phyloP scores from a whole-genome alignment of 1,139 yeast genomes.

The Pneumocystis jirovecii region DNA sequence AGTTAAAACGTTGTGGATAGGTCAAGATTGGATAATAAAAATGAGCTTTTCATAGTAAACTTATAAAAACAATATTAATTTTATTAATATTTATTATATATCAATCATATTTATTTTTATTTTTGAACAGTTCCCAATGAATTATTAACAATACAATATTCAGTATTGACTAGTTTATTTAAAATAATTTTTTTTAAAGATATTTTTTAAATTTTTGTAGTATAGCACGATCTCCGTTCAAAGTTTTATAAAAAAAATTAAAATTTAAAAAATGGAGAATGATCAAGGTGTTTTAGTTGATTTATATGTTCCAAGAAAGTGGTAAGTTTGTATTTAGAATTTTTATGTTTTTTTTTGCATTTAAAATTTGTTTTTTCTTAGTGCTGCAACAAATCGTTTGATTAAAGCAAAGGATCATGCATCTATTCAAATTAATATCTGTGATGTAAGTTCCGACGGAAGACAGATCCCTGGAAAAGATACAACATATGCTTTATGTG shows the following conservation, averaged over 20 bases:
- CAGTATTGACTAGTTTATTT: not conserved
- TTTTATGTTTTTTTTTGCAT: not conserved
- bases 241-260: too few species aligned
- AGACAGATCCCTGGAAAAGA: slow-evolving; percentile 81
- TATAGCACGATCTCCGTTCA: not conserved
- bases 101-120: not conserved
- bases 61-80: not conserved
- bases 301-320: slow-evolving; percentile 99
- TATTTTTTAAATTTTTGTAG: too few species aligned
- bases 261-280: slow-evolving; percentile 78
- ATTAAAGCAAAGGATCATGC: slow-evolving; percentile 99
- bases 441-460: slow-evolving; percentile 87
- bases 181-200: too few species aligned
- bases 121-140: not conserved
- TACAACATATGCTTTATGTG: slow-evolving; percentile 94
- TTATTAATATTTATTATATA: not conserved
- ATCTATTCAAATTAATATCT: slow-evolving; percentile 84
- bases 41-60: not conserved
- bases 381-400: slow-evolving; percentile 99
- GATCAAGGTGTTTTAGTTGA: slow-evolving; percentile 99
- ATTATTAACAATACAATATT: too few species aligned
- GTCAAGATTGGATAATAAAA: not conserved
- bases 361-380: not conserved
- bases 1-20: not conserved
- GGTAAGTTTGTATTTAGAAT: slow-evolving; percentile 23